Percentiles rank a stretch among this genome's conserved stretches.
Evolutionary conservation across 768 basidiomycete genomes (phyloP).

Genomic region (Favolaschia claudopus): DNA sequence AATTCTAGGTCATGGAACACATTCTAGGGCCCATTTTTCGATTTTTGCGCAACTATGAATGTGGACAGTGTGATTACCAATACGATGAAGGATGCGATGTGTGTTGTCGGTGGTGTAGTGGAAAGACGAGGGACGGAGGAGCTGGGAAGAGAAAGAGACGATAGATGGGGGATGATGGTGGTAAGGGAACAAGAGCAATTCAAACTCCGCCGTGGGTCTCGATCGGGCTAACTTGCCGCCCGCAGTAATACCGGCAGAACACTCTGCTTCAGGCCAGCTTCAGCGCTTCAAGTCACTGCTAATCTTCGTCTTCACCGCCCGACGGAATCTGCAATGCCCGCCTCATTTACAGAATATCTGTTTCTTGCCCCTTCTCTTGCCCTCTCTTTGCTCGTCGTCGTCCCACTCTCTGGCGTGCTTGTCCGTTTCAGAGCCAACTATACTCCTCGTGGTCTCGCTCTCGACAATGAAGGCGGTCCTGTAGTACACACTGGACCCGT

Average conservation of each 20-base stretch:
- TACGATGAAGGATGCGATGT: no score
- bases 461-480: constrained; percentile 79
- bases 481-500: constrained; percentile 80
- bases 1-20: no score
- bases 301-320: no score
- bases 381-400: constrained; percentile 62
- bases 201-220: background rate
- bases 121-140: background rate
- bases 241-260: background rate
- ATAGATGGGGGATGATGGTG: constrained; percentile 37
- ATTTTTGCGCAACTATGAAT: no score
- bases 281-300: no score
- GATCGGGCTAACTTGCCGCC: background rate
- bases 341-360: constrained; percentile 44
- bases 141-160: constrained; percentile 27
- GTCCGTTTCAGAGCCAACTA: constrained; percentile 86
- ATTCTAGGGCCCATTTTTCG: no score
- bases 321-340: no score
- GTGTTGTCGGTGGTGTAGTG: background rate
- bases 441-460: constrained; percentile 83
- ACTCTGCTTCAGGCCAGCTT: background rate
- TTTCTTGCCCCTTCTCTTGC: constrained; percentile 54
- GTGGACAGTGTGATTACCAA: no score
- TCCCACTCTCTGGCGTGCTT: constrained; percentile 72
- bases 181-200: constrained; percentile 22